These are phyloP conservation scores for Calvatia gigantea DNA, from an alignment of 768 basidiomycete genomes.

Conservation along the genomic window DNA sequence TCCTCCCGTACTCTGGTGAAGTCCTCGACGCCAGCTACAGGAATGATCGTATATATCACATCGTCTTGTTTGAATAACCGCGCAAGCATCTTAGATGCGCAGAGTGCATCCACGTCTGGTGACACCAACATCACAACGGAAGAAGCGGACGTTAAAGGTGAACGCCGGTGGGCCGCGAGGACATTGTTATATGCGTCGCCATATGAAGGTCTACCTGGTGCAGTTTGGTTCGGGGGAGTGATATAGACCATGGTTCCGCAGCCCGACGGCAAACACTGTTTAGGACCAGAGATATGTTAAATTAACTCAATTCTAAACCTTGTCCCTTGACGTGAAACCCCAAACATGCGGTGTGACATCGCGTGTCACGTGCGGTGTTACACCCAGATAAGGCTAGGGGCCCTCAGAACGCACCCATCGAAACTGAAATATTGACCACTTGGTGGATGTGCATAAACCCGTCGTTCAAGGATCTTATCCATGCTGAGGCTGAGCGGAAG, in stretches of 20 bases:
- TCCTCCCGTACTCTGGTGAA: constrained; percentile 65
- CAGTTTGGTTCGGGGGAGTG: constrained; percentile 66
- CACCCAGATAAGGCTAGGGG: too few relatives aligned
- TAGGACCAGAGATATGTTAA: neutral
- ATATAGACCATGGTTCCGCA: constrained; percentile 46
- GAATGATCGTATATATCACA: constrained; percentile 85
- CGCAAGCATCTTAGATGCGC: constrained; percentile 87
- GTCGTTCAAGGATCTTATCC: neutral
- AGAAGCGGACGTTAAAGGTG: constrained; percentile 74
- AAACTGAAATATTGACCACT: neutral
- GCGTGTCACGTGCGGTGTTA: constrained; percentile 11
- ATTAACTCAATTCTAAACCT: neutral
- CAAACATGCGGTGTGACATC: constrained; percentile 2
- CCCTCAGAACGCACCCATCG: too few relatives aligned
- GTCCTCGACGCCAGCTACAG: constrained; percentile 82
- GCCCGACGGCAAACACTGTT: neutral
- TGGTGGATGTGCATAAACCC: too few relatives aligned
- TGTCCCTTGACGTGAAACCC: too few relatives aligned
- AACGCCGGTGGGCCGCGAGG: constrained; percentile 66
- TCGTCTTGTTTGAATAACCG: constrained; percentile 92
- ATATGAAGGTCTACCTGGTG: constrained; percentile 58
- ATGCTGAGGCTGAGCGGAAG: neutral
- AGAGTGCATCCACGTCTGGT: constrained; percentile 89
- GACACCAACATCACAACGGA: constrained; percentile 85
- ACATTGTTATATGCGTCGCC: constrained; percentile 71